phyloP scores from a whole-genome alignment of 2,329 filamentous ascomycete species.

The Verticillium klebahnii region DNA sequence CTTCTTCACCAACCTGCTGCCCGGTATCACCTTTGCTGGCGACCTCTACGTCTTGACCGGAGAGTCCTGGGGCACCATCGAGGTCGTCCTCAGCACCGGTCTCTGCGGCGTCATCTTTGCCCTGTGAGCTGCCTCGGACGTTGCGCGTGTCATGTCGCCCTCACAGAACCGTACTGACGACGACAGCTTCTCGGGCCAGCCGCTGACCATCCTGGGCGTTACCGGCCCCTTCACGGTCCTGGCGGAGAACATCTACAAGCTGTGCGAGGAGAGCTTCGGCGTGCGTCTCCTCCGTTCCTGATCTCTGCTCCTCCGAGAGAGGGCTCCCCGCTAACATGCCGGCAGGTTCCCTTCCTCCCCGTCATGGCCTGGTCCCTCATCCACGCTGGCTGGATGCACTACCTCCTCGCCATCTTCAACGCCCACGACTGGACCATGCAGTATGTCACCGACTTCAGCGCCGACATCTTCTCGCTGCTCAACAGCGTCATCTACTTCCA shows the following conservation, averaged over 20 bases:
- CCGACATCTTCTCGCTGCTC: conserved; percentile 61
- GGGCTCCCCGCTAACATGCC: too few species aligned
- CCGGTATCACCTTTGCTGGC: conserved; percentile 63
- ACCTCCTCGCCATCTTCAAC: conserved; percentile 60
- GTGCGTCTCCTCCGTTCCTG: conserved; percentile 24
- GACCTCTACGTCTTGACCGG: conserved; percentile 60
- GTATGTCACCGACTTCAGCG: conserved; percentile 63
- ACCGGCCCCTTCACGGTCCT: conserved; percentile 65
- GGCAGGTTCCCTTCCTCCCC: conserved; percentile 49
- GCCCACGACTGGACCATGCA: conserved; percentile 68
- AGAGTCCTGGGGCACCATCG: conserved; percentile 60
- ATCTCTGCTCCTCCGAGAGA: conserved; percentile 21
- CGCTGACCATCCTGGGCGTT: conserved; percentile 60
- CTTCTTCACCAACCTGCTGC: conserved; percentile 63
- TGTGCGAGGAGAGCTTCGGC: conserved; percentile 51
- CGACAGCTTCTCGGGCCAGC: conserved; percentile 50
- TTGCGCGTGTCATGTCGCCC: neutral
- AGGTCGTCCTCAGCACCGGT: conserved; percentile 63
- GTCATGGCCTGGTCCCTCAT: conserved; percentile 67
- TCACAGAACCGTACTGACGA: neutral
- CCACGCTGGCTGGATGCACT: conserved; percentile 62
- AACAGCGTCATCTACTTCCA: conserved; percentile 67
- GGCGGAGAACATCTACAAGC: conserved; percentile 58
- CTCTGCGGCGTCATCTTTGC: conserved; percentile 60
- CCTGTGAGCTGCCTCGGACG: conserved; percentile 33